Evolutionary conservation across 768 basidiomycete genomes (phyloP), one percentile per base, ranked within the genome.

Genomic region (button mushroom (Agaricus bisporus)): DNA sequence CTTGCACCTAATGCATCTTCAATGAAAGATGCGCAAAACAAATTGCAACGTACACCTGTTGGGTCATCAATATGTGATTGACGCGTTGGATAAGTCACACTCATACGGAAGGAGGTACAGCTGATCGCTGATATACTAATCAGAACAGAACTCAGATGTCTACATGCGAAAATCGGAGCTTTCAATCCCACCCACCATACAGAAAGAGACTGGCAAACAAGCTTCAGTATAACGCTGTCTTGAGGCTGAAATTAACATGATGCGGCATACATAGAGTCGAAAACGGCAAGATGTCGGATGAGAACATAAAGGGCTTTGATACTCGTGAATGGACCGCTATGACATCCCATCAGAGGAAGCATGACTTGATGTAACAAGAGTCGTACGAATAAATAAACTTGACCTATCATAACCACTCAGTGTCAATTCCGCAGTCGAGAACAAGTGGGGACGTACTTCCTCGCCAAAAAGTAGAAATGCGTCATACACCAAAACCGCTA

Each of bases 331-430:
- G 10, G 25, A 28, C 51, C 37, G n/a, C 51, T 52, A 20, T 18
- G 9, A 14, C 22, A n/a, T 26, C 5, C 9, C 25, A 17, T 46
- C 14, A 46, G 35, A 8, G 8, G 17, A 25, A 8, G 8, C 12
- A 7, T 9, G 9, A 17, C 17, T 38, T 17, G 28, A 7, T 10
- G 26, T 37, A 17, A 17, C 12, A 44, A 20, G 28, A 15, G 29
- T 20, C 12, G 15, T 18, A 47, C 52, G 36, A 39, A 32, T 54
- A 54, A 28, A 54, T 32, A 35, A 47, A 44, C 45, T 54, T 14
- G 10, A 46, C 26, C 52, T 54, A 44, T 1, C 26, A 25, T 18
- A 1, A 20, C 20, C 15, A n/a, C 7, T 25, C 44, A n/a, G 14
- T 6, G 25, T 15, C 11, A 8, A 26, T 22, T 10, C 15, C 25